Conservation (phyloP, 805 yeast species). For the Saturnispora mendoncae region DNA sequence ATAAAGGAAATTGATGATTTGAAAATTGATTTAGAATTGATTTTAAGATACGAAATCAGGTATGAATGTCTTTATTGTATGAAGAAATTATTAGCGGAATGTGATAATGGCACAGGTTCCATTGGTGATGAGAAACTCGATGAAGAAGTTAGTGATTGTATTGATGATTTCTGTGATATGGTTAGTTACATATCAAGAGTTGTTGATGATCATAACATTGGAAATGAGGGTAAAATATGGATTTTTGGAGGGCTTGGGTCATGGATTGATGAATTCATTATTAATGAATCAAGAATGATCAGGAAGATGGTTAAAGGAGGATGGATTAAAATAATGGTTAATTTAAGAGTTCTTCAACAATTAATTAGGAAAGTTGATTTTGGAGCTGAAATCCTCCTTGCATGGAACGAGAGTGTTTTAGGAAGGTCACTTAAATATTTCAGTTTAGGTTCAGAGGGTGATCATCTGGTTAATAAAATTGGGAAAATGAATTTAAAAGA, state of each 20-base stretch:
- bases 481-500: slow-evolving; percentile 5
- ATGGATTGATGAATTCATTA: slow-evolving; percentile 41
- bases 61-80: slow-evolving; percentile 15
- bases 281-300: slow-evolving; percentile 44
- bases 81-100: slow-evolving; percentile 3
- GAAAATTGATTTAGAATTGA: slow-evolving; percentile 33
- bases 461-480: slow-evolving; percentile 8
- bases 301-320: slow-evolving; percentile 48
- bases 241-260: slow-evolving; percentile 15
- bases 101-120: background rate
- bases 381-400: slow-evolving; percentile 7
- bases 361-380: slow-evolving; percentile 47
- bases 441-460: slow-evolving; percentile 29
- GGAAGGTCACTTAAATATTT: slow-evolving; percentile 43
- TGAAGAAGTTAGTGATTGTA: slow-evolving; percentile 13
- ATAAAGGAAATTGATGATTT: slow-evolving; percentile 30
- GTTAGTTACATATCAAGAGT: slow-evolving; percentile 12
- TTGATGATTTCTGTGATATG: slow-evolving; percentile 15
- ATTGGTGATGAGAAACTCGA: background rate
- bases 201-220: slow-evolving; percentile 11
- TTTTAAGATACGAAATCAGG: slow-evolving; percentile 51
- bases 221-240: slow-evolving; percentile 8
- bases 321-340: slow-evolving; percentile 47
- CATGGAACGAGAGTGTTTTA: slow-evolving; percentile 5
- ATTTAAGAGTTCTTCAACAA: slow-evolving; percentile 60